These are phyloP conservation scores for Magnolia officinalis DNA, from an alignment of 164 flowering plant genomes.

Conservation along the genomic window DNA sequence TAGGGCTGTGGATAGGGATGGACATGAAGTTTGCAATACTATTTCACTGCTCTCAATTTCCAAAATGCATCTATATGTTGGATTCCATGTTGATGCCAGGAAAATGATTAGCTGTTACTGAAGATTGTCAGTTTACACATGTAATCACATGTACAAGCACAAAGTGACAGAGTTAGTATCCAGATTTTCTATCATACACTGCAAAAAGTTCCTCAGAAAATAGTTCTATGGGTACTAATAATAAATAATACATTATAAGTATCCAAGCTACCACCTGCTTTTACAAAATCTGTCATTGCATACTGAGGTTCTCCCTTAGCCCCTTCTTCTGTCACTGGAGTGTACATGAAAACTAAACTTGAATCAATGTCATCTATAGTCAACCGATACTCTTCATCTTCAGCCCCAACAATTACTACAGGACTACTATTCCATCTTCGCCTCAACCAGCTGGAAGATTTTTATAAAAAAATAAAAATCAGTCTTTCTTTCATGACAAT, in stretches of 20 bases:
- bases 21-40: not conserved
- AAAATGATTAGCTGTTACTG: not conserved
- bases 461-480: not conserved
- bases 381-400: slow-evolving; percentile 80
- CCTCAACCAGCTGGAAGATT: slow-evolving; percentile 79
- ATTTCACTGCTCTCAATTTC: not conserved
- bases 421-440: slow-evolving; percentile 93
- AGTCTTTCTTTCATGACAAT: not conserved
- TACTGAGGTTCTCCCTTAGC: slow-evolving; percentile 97
- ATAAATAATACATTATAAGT: too few relatives aligned
- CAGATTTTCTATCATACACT: not conserved
- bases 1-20: not conserved
- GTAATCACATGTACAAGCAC: not conserved
- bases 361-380: slow-evolving; percentile 83
- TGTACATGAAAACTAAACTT: slow-evolving; percentile 94
- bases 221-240: too few relatives aligned
- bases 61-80: not conserved
- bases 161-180: not conserved
- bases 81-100: not conserved
- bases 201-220: too few relatives aligned
- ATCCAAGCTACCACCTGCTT: slow-evolving; percentile 56
- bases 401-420: slow-evolving; percentile 84
- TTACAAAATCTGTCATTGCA: slow-evolving; percentile 91
- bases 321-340: slow-evolving; percentile 96
- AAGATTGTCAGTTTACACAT: not conserved